These are phyloP conservation scores for Tetradesmus lagerheimii DNA, from an alignment of 139 green algal species.

Conservation along the genomic window DNA sequence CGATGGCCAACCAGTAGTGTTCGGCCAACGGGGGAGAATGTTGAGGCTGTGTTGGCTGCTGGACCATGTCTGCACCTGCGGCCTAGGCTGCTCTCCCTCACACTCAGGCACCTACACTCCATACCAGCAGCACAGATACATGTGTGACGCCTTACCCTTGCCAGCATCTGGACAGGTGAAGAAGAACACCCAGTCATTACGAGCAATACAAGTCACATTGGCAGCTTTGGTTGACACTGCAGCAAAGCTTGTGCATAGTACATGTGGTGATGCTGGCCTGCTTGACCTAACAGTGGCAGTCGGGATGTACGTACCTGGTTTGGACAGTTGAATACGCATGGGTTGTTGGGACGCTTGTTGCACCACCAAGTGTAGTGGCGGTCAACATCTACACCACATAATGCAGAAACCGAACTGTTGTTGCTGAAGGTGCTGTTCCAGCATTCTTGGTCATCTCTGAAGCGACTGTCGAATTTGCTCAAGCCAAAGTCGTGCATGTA, in stretches of 20 bases:
- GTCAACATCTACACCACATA: neutral
- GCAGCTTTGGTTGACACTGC: too few relatives aligned
- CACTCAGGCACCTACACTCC: slow-evolving; percentile 20
- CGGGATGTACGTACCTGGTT: slow-evolving; percentile 13
- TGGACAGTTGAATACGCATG: slow-evolving; percentile 33
- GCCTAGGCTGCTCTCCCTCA: neutral
- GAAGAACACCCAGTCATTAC: too few relatives aligned
- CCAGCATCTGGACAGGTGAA: too few relatives aligned
- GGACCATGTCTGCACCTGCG: slow-evolving; percentile 14
- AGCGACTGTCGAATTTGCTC: slow-evolving; percentile 27
- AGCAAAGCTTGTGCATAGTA: too few relatives aligned
- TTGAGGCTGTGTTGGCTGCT: neutral
- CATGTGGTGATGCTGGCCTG: too few relatives aligned
- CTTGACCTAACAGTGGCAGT: too few relatives aligned
- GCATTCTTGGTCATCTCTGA: slow-evolving; percentile 13
- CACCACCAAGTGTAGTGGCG: slow-evolving; percentile 43
- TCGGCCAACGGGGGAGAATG: slow-evolving; percentile 26
- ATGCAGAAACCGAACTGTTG: neutral
- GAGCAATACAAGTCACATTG: too few relatives aligned
- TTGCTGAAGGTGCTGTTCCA: slow-evolving; percentile 13
- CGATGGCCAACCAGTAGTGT: slow-evolving; percentile 16
- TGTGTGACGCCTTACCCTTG: too few relatives aligned
- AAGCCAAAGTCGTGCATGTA: slow-evolving; percentile 45
- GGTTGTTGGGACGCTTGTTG: slow-evolving; percentile 39
- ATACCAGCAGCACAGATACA: too few relatives aligned